A percentile compares a stretch with the other conserved stretches of the same genome.
phyloP scores from a whole-genome alignment of 805 yeast species.

The Naumovozyma dairenensis region DNA sequence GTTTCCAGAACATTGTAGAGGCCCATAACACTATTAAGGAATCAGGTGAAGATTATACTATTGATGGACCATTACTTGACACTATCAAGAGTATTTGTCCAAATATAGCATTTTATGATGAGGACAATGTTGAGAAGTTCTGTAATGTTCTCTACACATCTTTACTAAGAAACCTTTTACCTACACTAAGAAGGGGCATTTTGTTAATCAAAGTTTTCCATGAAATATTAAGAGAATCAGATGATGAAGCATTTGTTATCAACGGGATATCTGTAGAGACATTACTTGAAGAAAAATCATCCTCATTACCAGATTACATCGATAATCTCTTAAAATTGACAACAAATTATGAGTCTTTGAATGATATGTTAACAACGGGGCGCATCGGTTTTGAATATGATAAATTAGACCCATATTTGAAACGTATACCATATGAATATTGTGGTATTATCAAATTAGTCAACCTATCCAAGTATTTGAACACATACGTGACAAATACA shows the following conservation, averaged over 20 bases:
- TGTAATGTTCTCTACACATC: constrained; percentile 17
- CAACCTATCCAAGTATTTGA: constrained; percentile 40
- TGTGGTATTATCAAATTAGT: constrained; percentile 48
- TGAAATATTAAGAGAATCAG: constrained; percentile 20
- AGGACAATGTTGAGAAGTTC: constrained; percentile 5
- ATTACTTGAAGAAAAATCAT: constrained; percentile 5
- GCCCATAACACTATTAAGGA: constrained; percentile 4
- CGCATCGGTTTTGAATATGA: not conserved
- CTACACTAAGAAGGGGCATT: constrained; percentile 24
- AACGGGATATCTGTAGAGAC: constrained; percentile 16
- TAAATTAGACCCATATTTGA: constrained; percentile 10
- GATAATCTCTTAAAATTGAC: not conserved
- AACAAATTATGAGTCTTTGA: not conserved
- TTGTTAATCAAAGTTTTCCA: constrained; percentile 28
- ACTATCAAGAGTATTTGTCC: not conserved
- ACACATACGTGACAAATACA: constrained; percentile 30
- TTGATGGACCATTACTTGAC: not conserved
- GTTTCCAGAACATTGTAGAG: constrained; percentile 1
- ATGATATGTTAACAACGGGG: not conserved
- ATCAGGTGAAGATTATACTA: constrained; percentile 5
- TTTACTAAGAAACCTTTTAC: constrained; percentile 17
- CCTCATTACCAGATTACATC: not conserved
- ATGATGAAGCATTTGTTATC: constrained; percentile 17
- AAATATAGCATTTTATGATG: constrained; percentile 2
- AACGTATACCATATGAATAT: constrained; percentile 31